Conservation (phyloP, 257 asterid genomes). For the Osmanthus fragrans region DNA sequence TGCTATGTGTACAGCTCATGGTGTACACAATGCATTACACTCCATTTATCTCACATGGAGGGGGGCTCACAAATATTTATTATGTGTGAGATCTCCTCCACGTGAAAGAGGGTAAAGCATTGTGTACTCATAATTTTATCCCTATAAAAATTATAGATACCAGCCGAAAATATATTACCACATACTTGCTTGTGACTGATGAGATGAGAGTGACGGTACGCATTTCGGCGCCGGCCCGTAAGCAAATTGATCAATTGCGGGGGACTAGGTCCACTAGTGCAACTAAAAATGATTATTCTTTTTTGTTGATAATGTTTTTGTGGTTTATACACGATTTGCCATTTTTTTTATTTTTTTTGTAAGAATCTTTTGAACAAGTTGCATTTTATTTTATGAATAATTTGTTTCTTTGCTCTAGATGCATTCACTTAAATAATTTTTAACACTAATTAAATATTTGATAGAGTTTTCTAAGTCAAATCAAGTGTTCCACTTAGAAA, state of each 20-base stretch:
- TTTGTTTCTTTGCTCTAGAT: background rate
- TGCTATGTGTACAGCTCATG: no score
- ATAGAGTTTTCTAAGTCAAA: background rate
- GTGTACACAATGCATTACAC: no score
- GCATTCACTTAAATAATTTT: background rate
- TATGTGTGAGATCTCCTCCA: no score
- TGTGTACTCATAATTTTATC: no score
- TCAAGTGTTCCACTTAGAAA: background rate
- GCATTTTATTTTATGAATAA: background rate
- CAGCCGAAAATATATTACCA: no score
- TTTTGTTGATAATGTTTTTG: background rate
- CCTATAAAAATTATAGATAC: no score
- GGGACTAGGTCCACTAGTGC: background rate
- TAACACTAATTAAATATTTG: background rate
- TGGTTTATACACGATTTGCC: background rate
- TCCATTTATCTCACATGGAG: no score
- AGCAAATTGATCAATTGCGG: conserved; percentile 1
- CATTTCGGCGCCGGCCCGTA: conserved; percentile 15
- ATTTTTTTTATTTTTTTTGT: no score
- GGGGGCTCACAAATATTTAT: no score
- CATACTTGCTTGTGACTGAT: background rate
- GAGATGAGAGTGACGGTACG: background rate
- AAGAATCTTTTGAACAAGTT: background rate
- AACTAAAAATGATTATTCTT: no score
- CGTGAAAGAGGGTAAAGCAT: no score